phyloP scores from a whole-genome alignment of 305 asterid species.

The Fraxinus sp. region DNA sequence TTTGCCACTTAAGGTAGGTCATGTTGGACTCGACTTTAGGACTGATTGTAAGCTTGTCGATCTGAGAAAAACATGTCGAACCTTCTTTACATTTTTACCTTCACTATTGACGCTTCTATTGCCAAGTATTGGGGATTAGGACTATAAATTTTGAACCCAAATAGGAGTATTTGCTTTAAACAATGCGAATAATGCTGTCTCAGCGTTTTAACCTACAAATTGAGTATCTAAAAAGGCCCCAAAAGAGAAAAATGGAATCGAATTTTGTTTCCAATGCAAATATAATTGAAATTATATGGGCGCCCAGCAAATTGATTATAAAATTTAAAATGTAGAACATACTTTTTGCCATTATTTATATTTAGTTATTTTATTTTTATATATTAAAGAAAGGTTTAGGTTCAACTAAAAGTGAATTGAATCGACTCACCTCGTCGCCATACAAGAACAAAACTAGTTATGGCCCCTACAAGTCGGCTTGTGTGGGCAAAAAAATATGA shows the following conservation, averaged over 20 bases:
- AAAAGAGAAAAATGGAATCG: background rate
- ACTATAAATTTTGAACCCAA: background rate
- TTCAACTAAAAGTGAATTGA: background rate
- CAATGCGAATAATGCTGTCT: background rate
- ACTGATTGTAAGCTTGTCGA: background rate
- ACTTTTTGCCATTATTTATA: background rate
- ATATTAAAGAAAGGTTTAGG: background rate
- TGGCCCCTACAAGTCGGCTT: background rate
- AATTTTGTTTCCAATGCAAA: background rate
- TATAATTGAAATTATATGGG: background rate
- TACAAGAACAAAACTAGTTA: background rate
- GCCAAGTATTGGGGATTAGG: background rate
- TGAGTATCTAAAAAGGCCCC: background rate
- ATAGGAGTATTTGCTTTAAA: background rate
- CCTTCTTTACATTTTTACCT: background rate
- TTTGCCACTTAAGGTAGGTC: background rate
- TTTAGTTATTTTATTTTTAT: background rate
- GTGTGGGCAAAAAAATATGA: background rate
- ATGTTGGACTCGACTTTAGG: background rate
- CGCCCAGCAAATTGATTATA: background rate
- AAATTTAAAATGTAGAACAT: background rate
- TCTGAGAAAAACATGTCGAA: background rate
- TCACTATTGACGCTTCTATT: background rate
- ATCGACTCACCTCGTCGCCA: background rate
- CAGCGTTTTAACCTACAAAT: background rate